Base-by-base conservation (phyloP, 345 rosid species). In the Lepidium sativum region DNA sequence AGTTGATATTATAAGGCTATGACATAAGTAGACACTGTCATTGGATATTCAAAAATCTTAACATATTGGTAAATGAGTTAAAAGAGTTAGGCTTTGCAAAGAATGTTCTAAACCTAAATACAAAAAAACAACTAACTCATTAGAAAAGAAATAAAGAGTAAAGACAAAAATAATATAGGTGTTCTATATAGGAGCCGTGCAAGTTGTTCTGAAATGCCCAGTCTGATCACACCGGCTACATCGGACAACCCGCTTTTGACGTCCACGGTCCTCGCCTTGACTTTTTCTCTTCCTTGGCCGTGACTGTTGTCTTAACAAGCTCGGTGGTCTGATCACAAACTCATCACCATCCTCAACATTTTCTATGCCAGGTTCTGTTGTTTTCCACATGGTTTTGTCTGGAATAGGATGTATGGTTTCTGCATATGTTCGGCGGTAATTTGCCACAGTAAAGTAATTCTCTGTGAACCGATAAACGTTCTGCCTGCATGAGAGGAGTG, bases 181-280 rank as follows among this genome's bases (percentile, higher is more conserved):
- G 20, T 61, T 81, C 70, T 80, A 89, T 45, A 81, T 87, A 52
- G 98, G 98, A 9, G 98, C 84, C 55, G 96, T 89, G 81, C 96
- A 92, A 15, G 98, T 92, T 62, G 98, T 92, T 80, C 98, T 84
- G 77, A 92, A 92, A 80, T 92, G 98, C 52, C 98, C 94, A 17
- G 96, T 85, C 76, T 92, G 94, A 67, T 86, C 84, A 80, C 98
- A 92, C 35, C 96, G 87, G 78, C 98, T 90, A 65, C 98, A 92
- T 62, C 91, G 90, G 82, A 89, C 98, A 32, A 81, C 90, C 58
- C 98, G 82, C 75, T 90, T 92, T 41, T 74, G 85, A 13, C 95
- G 89, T 1, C 90, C 96, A 12, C 86, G 83, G 40, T 89, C 97
- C 71, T 92, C 97, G 15, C 82, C 91, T 65, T 88, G 79, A 62